phyloP scores from a whole-genome alignment of 179 eudicot genomes.

The Beta macrorhiza region DNA sequence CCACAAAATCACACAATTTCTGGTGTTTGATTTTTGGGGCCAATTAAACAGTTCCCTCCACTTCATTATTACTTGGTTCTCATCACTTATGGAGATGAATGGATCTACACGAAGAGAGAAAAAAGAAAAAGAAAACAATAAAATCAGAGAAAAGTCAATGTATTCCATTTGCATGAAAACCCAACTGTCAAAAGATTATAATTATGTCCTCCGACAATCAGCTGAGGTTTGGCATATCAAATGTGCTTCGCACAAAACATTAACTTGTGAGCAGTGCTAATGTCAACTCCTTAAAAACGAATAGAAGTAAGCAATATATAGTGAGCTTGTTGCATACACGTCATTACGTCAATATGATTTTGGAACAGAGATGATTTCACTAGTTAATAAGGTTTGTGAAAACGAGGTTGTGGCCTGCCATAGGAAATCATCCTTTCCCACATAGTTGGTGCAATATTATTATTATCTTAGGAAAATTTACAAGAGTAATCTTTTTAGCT shows the following conservation, averaged over 20 bases:
- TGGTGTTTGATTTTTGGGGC: not conserved
- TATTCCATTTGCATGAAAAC: not conserved
- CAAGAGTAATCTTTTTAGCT: too few species aligned
- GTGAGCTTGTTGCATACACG: not conserved
- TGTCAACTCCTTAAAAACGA: not conserved
- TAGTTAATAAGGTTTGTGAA: not conserved
- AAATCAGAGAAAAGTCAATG: not conserved
- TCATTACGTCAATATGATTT: not conserved
- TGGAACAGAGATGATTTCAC: not conserved
- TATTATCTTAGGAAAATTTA: too few species aligned
- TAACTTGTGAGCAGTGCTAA: not conserved
- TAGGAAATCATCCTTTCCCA: too few species aligned
- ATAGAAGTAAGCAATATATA: not conserved
- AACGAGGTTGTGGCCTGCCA: not conserved
- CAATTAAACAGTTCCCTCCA: not conserved
- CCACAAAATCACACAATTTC: not conserved
- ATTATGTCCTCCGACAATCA: not conserved
- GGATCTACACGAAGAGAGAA: not conserved
- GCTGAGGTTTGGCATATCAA: not conserved
- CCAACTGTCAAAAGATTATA: not conserved
- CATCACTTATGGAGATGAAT: not conserved
- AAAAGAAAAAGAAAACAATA: not conserved
- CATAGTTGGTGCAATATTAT: too few species aligned
- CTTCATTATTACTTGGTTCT: not conserved
- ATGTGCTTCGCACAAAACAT: not conserved